These are phyloP conservation scores for Lichtheimia corymbifera DNA, from an alignment of 371 early-diverging fungal species.

Conservation along the genomic window DNA sequence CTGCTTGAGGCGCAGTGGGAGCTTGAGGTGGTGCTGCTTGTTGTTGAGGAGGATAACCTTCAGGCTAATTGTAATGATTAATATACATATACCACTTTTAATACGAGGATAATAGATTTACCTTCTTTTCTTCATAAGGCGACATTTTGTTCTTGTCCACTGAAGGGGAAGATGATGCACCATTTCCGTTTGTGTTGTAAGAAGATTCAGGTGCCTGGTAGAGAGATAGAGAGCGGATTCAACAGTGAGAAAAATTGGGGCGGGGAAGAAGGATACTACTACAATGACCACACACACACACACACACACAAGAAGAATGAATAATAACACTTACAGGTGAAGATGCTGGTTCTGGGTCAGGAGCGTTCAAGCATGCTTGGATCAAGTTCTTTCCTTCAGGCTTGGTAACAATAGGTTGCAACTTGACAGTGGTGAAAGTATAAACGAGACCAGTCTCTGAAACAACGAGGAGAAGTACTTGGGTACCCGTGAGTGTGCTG, in stretches of 20 bases:
- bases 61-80: constrained; percentile 9
- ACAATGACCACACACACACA: too few species aligned
- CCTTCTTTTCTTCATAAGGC: constrained; percentile 27
- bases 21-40: constrained; percentile 11
- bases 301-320: too few species aligned
- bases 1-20: neutral
- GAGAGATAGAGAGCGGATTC: neutral
- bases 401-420: constrained; percentile 94
- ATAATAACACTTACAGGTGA: constrained; percentile 14
- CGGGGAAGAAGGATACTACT: too few species aligned
- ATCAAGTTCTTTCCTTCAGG: constrained; percentile 95
- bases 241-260: too few species aligned
- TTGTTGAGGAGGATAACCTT: constrained; percentile 8
- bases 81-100: neutral
- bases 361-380: constrained; percentile 91
- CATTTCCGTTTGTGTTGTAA: neutral
- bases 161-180: constrained; percentile 9
- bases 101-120: constrained; percentile 2
- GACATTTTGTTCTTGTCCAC: constrained; percentile 14
- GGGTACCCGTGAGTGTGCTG: constrained; percentile 95
- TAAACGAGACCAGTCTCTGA: constrained; percentile 98
- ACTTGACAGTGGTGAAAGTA: constrained; percentile 97
- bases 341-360: constrained; percentile 53
- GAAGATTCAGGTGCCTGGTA: neutral
- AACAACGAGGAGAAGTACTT: constrained; percentile 96